Percentiles rank a stretch among this genome's conserved stretches.
Conservation (phyloP, 495 filamentous ascomycete genomes). For the Penicillium arizonense region DNA sequence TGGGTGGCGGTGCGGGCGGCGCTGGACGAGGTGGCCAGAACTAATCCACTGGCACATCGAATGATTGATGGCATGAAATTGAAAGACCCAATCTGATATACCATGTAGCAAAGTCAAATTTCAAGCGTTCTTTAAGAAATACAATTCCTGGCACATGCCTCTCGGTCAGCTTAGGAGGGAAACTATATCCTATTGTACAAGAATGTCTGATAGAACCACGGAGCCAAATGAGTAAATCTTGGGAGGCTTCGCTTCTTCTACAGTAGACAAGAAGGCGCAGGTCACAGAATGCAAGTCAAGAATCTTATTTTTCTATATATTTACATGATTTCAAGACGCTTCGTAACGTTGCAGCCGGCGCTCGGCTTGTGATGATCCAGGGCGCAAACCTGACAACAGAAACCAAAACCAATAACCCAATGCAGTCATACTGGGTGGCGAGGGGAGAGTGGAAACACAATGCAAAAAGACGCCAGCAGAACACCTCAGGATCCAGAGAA, state of each 20-base stretch:
- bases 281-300: not conserved
- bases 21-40: conserved; percentile 19
- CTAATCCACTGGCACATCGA: conserved; percentile 3
- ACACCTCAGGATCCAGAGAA: conserved; percentile 23
- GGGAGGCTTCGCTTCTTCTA: not conserved
- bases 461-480: conserved; percentile 30
- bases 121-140: conserved; percentile 20
- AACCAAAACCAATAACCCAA: not conserved
- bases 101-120: conserved; percentile 15
- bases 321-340: conserved; percentile 5
- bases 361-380: not conserved
- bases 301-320: conserved; percentile 1
- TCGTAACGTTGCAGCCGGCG: not conserved
- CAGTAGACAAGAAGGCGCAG: not conserved
- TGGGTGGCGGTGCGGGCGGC: conserved; percentile 59
- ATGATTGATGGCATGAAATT: conserved; percentile 18
- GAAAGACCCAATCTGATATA: conserved; percentile 23
- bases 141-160: not conserved
- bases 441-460: conserved; percentile 38
- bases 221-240: too few relatives aligned
- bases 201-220: not conserved
- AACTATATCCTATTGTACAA: too few relatives aligned
- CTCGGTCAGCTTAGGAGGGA: not conserved
- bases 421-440: conserved; percentile 18
- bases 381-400: not conserved